Evolutionary conservation across 306 rosid species (phyloP).

Genomic region (Nissolia schottii): DNA sequence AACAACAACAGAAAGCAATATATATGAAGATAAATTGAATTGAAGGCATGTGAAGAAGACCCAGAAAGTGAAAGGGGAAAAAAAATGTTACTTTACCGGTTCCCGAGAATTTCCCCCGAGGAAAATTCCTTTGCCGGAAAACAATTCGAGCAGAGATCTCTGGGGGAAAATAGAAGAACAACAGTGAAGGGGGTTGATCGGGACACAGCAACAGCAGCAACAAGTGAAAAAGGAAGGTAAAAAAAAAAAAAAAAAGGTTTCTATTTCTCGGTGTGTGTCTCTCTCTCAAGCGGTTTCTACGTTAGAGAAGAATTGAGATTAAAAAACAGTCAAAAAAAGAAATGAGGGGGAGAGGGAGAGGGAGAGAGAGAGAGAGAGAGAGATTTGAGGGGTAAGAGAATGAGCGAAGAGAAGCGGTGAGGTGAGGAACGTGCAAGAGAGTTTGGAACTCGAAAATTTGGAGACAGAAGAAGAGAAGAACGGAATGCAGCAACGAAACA

Average conservation of each 20-base stretch:
- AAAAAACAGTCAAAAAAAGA: neutral
- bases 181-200: conserved; percentile 34
- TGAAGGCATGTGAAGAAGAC: neutral
- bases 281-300: conserved; percentile 13
- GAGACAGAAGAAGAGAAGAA: neutral
- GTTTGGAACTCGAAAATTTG: conserved; percentile 12
- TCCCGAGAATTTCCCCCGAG: conserved; percentile 11
- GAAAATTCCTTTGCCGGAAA: neutral
- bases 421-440: conserved; percentile 17
- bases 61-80: conserved; percentile 18
- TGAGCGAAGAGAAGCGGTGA: conserved; percentile 9
- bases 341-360: too few species aligned
- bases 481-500: neutral
- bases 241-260: neutral
- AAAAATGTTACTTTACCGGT: conserved; percentile 11
- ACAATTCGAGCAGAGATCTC: conserved; percentile 19
- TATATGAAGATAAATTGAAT: neutral
- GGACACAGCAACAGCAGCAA: neutral
- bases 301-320: conserved; percentile 25
- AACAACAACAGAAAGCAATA: neutral
- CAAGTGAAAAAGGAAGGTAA: neutral
- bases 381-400: neutral
- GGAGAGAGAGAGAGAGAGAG: neutral
- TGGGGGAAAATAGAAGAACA: neutral
- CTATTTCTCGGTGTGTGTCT: neutral